Percentiles rank a stretch among this genome's conserved stretches.
Evolutionary conservation across 345 rosid species (phyloP).

Genomic region (Ceriops tagal): DNA sequence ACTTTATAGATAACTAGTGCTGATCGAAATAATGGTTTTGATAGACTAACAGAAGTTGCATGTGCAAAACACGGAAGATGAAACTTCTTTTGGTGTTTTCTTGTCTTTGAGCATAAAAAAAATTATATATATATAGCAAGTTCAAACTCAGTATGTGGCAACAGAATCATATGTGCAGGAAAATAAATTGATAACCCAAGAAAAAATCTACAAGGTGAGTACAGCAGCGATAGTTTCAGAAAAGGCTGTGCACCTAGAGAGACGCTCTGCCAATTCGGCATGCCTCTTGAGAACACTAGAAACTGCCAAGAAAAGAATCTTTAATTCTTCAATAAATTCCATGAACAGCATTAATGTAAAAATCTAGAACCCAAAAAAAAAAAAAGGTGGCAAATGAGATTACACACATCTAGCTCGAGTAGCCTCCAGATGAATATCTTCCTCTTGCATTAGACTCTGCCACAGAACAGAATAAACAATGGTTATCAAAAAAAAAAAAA

Average conservation of each 20-base stretch:
- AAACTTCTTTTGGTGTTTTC: no score
- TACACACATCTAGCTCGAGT: slow-evolving; percentile 71
- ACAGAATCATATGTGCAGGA: neutral
- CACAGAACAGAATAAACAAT: neutral
- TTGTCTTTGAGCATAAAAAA: no score
- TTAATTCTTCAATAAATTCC: slow-evolving; percentile 13
- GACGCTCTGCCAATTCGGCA: slow-evolving; percentile 68
- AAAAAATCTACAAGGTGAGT: neutral
- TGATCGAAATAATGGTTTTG: neutral
- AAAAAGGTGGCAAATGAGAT: slow-evolving; percentile 7
- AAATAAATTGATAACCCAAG: neutral
- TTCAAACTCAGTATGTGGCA: no score
- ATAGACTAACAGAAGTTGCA: neutral
- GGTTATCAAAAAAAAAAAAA: neutral
- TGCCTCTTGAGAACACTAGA: slow-evolving; percentile 80
- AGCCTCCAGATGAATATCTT: slow-evolving; percentile 62
- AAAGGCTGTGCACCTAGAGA: slow-evolving; percentile 51
- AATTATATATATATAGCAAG: no score
- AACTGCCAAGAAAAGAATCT: slow-evolving; percentile 44
- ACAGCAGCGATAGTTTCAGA: neutral
- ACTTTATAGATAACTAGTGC: neutral
- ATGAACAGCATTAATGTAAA: slow-evolving; percentile 2
- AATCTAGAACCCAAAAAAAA: neutral
- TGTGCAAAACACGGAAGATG: no score
- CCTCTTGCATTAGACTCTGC: slow-evolving; percentile 61